Evolutionary conservation across 1,139 yeast genomes (phyloP), one percentile per base, ranked within the genome.

Genomic region (Blastobotrys aristatus): DNA sequence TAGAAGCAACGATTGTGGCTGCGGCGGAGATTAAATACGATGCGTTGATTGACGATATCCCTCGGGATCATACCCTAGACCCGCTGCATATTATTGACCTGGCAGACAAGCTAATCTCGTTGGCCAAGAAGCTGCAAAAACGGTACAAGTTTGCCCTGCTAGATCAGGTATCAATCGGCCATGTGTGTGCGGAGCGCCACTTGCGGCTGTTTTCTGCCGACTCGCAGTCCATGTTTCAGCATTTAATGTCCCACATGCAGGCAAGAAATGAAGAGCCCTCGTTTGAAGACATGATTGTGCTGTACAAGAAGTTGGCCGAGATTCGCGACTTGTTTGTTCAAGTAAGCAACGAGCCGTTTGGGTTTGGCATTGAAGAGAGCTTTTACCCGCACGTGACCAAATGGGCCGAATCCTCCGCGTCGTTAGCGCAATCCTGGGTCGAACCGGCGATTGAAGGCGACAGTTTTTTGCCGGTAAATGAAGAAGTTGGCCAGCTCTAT

Each of bases 171-270:
- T 66, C 75, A 42, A 77, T 85, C 33, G 68, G 87, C 3, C 68
- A 70, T 44, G 73, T 80, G 0, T 76, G 79, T 13, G 84, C 82
- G 0, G 72, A 75, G 1, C 73, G 79, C 4, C 73, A 82, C 17
- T 73, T 84, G 8, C 74, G 76, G 2, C 75, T 83, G 63, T 80
- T 84, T 60, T 77, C 81, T 0, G 75, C 77, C 2, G 95, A 86
- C 60, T 73, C 84, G 1, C 71, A 74, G 50, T 76, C 79, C 33
- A 82, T 86, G 66, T 65, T 84, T 35, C 68, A 71, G 27, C 82
- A 81, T 58, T 73, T 82, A 44, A 52, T 46, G 75, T 73, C 50
- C 65, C 76, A 43, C 68, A 73, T 57, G 63, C 74, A 71, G 47
- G 59, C 60, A 0, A 46, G 57, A 11, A 51, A 58, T 2, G 60